Conservation (phyloP, 2,329 filamentous ascomycete species). For the Ophiostoma novo-ulmi region DNA sequence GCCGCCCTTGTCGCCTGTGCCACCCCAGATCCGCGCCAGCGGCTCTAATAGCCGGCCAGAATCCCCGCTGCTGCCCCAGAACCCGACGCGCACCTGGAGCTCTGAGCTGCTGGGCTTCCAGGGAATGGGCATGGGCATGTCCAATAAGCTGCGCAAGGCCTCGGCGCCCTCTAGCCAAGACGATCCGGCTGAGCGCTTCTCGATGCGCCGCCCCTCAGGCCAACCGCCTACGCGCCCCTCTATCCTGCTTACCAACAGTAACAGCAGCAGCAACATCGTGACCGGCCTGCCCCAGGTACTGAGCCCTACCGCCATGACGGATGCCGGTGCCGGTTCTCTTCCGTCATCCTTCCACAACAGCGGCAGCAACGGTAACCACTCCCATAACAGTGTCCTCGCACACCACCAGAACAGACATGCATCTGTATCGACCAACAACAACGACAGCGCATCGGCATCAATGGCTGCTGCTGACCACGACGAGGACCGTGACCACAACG, state of each 20-base stretch:
- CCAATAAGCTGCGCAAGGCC: conserved; percentile 42
- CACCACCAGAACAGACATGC: conserved; percentile 16
- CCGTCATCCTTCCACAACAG: conserved; percentile 14
- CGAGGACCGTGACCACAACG: conserved; percentile 3
- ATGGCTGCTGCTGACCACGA: not conserved
- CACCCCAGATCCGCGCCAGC: conserved; percentile 11
- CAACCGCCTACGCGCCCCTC: conserved; percentile 44
- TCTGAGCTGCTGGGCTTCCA: conserved; percentile 49
- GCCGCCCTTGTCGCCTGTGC: conserved; percentile 33
- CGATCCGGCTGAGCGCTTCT: conserved; percentile 40
- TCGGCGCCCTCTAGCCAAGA: conserved; percentile 49
- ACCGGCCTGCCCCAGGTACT: conserved; percentile 36
- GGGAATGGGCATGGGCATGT: conserved; percentile 33
- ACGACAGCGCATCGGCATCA: not conserved
- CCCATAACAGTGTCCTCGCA: not conserved
- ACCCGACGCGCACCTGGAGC: conserved; percentile 47
- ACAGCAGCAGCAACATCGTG: conserved; percentile 15
- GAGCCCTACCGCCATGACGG: conserved; percentile 38
- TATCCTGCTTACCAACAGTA: conserved; percentile 32
- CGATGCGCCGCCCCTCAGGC: conserved; percentile 45
- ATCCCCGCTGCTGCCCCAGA: conserved; percentile 47
- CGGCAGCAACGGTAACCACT: conserved; percentile 5
- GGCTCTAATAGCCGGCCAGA: conserved; percentile 47
- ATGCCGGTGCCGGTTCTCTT: not conserved
- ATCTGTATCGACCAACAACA: conserved; percentile 7